Evolutionary conservation across 1,284 basidiomycete genomes (phyloP), one percentile per base, ranked within the genome.

Genomic region (Irpex sp.): DNA sequence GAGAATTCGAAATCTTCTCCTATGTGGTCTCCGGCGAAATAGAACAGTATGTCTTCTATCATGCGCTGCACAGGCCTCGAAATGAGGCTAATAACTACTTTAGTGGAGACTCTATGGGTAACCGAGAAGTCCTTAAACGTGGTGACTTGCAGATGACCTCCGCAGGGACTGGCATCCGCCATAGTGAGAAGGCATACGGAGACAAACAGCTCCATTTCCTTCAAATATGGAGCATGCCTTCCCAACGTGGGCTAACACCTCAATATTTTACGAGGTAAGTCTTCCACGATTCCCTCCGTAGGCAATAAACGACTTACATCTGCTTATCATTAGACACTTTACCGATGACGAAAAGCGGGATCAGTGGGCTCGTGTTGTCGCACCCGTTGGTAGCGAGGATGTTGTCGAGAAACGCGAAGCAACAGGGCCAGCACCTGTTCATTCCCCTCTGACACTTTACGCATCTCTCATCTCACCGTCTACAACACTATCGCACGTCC

Each of bases 121-220:
- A 97, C 77, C 82, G 85, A 62, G 96, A 98, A 77, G 81, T 94
- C 62, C 85, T 97, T 72, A 88, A 87, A 71, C 87, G 93, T 13
- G 96, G 96, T 1, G 92, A 94, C 70, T 72, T 98, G 48, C 96
- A 98, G 76, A 88, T 97, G 79, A 97, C 95, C 0, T 92, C 89
- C 2, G 89, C 94, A 0, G 95, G 96, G 7, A 93, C 89, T 0
- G 93, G 93, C 2, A 94, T 96, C 68, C 82, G 86, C 0, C 93
- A 95, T 77, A 95, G 94, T 65, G 91, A 93, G 72, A 84, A 90
- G 67, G 78, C 83, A 2, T 75, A 89, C 68, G 87, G 88, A 31
- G 61, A 72, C 5, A 75, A 81, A 56, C 80, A 84, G 61, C 88
- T 89, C 1, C 91, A 97, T 75, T 95, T 96, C 79, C 82, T 95